Conservation (phyloP, 1,284 basidiomycete species). For the Melampsora abietis-canadensis region DNA sequence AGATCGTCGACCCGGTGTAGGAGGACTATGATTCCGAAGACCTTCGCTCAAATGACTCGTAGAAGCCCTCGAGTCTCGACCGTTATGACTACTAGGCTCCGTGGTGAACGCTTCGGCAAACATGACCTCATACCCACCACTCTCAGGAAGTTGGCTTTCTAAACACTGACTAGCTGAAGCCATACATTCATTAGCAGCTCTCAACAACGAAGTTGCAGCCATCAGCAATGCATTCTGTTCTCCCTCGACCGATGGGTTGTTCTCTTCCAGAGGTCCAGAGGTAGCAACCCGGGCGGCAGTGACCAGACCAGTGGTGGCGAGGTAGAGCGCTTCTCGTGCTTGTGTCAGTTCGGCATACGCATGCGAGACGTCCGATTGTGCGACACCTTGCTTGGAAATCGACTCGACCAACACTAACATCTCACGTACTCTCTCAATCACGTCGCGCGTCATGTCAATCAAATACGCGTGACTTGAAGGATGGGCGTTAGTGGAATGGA, state of each 20-base stretch:
- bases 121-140: conserved; percentile 13
- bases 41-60: no score
- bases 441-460: conserved; percentile 87
- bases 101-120: background rate
- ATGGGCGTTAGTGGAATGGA: conserved; percentile 79
- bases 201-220: conserved; percentile 78
- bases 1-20: conserved; percentile 1
- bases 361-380: conserved; percentile 5
- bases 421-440: conserved; percentile 86
- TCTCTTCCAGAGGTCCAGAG: conserved; percentile 56
- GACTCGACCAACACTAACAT: conserved; percentile 88
- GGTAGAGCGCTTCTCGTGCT: conserved; percentile 67
- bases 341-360: conserved; percentile 3
- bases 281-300: conserved; percentile 68
- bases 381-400: conserved; percentile 61
- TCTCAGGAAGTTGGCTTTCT: background rate
- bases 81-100: no score
- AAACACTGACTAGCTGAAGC: conserved; percentile 64
- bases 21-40: background rate
- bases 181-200: conserved; percentile 82
- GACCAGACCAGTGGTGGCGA: conserved; percentile 78
- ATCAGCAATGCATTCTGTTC: conserved; percentile 70
- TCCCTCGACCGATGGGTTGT: conserved; percentile 59
- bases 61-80: no score
- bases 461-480: conserved; percentile 87